Conservation (phyloP, 208 protist species). For the Trypanosoma boissoni region DNA sequence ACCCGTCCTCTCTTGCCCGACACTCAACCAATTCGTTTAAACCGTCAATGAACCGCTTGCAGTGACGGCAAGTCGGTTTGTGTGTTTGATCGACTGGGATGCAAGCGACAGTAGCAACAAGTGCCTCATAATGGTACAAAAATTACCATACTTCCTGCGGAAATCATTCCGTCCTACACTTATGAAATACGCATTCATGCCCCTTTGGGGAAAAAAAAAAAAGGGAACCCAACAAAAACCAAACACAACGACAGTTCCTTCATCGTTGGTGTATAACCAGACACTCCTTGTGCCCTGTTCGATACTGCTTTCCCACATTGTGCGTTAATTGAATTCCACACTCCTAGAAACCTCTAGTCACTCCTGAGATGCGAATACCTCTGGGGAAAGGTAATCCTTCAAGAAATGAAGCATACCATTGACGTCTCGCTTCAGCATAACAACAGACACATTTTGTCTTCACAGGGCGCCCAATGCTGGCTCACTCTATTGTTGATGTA, state of each 20-base stretch:
- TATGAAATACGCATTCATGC: no score
- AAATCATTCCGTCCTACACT: no score
- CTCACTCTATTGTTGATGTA: slow-evolving; percentile 33
- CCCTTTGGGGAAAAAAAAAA: no score
- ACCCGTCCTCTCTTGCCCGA: slow-evolving; percentile 36
- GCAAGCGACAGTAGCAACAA: slow-evolving; percentile 50
- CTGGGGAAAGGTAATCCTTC: slow-evolving; percentile 39
- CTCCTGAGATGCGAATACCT: slow-evolving; percentile 29
- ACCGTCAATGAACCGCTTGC: slow-evolving; percentile 49
- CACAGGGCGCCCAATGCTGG: slow-evolving; percentile 57
- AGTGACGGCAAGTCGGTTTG: slow-evolving; percentile 65
- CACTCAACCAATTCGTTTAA: slow-evolving; percentile 31
- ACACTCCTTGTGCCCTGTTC: slow-evolving; percentile 38
- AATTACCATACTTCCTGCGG: no score
- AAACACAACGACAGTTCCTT: slow-evolving; percentile 55
- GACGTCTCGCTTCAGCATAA: slow-evolving; percentile 52
- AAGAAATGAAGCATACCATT: slow-evolving; percentile 56
- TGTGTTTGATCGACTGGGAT: slow-evolving; percentile 47
- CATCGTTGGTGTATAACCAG: slow-evolving; percentile 74
- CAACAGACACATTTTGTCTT: slow-evolving; percentile 69
- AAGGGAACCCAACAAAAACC: no score
- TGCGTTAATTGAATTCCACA: slow-evolving; percentile 51
- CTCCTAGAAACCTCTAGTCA: slow-evolving; percentile 42
- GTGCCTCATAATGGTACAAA: slow-evolving; percentile 61
- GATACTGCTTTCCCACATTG: slow-evolving; percentile 56